Evolutionary conservation across 768 basidiomycete species (phyloP), one percentile per base, ranked within the genome.

Genomic region (Agrocybe praecox): DNA sequence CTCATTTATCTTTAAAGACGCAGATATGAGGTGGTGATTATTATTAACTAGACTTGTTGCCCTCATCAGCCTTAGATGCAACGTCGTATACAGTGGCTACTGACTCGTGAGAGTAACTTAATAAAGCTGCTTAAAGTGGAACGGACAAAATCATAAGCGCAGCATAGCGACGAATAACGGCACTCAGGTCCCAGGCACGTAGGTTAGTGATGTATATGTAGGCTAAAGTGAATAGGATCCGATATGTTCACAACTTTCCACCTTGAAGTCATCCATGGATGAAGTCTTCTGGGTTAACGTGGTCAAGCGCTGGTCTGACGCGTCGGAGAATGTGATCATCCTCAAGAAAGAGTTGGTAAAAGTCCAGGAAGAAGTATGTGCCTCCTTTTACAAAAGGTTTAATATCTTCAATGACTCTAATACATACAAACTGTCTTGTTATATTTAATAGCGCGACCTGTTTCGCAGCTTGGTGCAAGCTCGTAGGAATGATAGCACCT

Each of bases 301-400:
- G 32, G 57, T 74, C 50, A 72, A 72, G 63, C 70, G 68, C 55
- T 75, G 72, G 72, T 74, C 73, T n/a, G 70, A 74, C 29, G 71
- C 75, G 11, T 72, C 69, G 44, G 68, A 72, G 48, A 67, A 61
- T 23, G 68, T 70, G 19, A 67, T 72, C 48, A 59, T 58, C 40
- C 66, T 78, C 55, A 71, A 69, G 61, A 64, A 67, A 22, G 72
- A 75, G 52, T 66, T 76, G 12, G 63, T 64, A 34, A 64, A 65
- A 32, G 65, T 65, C 15, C 60, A 69, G 46, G 66, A 67, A 61
- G 69, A 74, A 65, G 74, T 71, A 55, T 21, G 66, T 48, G n/a
- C 11, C 9, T 42, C 11, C 9, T 42, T 46, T 8, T 33, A 47
- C 33, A 26, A n/a, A n/a, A n/a, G n/a, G n/a, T n/a, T n/a, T 21